Evolutionary conservation across 768 basidiomycete species (phyloP).

Genomic region (Russula sp.): DNA sequence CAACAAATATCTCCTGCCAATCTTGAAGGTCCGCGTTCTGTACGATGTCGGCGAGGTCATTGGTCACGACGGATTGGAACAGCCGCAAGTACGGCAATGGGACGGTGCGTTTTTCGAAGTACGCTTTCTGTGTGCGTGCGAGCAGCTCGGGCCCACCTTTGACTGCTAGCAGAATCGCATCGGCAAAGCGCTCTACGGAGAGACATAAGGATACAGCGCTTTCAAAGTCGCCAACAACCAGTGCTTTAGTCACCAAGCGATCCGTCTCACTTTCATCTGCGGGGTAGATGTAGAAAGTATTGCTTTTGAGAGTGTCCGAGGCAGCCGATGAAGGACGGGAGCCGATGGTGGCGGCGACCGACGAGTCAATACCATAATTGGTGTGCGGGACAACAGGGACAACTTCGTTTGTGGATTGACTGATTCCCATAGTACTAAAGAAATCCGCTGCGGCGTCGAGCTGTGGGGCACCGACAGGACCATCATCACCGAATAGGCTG

Average conservation of each 20-base stretch:
- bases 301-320: conserved; percentile 69
- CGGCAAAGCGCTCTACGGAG: conserved; percentile 84
- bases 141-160: conserved; percentile 87
- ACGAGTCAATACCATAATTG: conserved; percentile 79
- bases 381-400: conserved; percentile 69
- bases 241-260: conserved; percentile 82
- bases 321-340: conserved; percentile 81
- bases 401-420: conserved; percentile 43
- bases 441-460: conserved; percentile 75
- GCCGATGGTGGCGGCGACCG: conserved; percentile 93
- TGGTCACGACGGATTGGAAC: conserved; percentile 89
- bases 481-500: conserved; percentile 83
- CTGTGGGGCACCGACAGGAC: conserved; percentile 58
- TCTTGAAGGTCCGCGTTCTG: conserved; percentile 94
- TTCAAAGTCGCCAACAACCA: conserved; percentile 94
- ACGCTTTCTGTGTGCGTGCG: conserved; percentile 84
- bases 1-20: conserved; percentile 96
- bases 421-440: conserved; percentile 73
- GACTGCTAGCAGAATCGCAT: conserved; percentile 91
- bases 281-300: conserved; percentile 90
- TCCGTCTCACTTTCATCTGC: conserved; percentile 84
- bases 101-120: conserved; percentile 80
- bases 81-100: conserved; percentile 84
- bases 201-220: conserved; percentile 90
- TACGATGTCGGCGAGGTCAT: conserved; percentile 90